Evolutionary conservation across 176 grass and related monocot species (phyloP).

Genomic region (Echinochloa phyllopogon): DNA sequence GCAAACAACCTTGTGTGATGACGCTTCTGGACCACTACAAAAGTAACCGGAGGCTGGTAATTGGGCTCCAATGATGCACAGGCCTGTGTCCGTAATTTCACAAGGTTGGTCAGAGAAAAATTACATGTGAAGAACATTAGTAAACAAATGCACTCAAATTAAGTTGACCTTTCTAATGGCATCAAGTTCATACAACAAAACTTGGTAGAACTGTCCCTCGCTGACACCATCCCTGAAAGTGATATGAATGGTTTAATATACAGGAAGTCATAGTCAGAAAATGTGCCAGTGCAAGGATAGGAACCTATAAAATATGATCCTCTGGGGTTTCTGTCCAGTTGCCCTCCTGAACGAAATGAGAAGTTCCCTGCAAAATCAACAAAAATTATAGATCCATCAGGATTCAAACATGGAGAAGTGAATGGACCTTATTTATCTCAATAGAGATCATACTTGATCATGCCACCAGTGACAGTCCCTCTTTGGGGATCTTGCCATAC

Average conservation of each 20-base stretch:
- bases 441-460: constrained; percentile 71
- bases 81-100: constrained; percentile 53
- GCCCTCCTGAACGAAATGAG: constrained; percentile 85
- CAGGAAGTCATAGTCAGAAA: neutral
- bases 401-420: neutral
- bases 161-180: constrained; percentile 87
- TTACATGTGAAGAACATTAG: neutral
- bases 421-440: constrained; percentile 12
- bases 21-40: constrained; percentile 96
- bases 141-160: neutral
- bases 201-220: constrained; percentile 95
- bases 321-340: constrained; percentile 86
- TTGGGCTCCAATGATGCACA: constrained; percentile 90
- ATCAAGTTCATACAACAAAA: constrained; percentile 90
- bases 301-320: constrained; percentile 98
- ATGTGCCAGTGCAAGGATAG: constrained; percentile 33
- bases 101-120: constrained; percentile 5
- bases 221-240: constrained; percentile 88
- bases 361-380: constrained; percentile 70
- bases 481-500: constrained; percentile 83
- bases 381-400: neutral
- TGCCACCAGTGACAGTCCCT: constrained; percentile 80
- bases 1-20: constrained; percentile 95
- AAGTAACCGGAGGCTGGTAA: constrained; percentile 97
- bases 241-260: constrained; percentile 1